Base-by-base conservation (phyloP, 2,329 filamentous ascomycete species). In the Stagonosporopsis chrysanthemi region DNA sequence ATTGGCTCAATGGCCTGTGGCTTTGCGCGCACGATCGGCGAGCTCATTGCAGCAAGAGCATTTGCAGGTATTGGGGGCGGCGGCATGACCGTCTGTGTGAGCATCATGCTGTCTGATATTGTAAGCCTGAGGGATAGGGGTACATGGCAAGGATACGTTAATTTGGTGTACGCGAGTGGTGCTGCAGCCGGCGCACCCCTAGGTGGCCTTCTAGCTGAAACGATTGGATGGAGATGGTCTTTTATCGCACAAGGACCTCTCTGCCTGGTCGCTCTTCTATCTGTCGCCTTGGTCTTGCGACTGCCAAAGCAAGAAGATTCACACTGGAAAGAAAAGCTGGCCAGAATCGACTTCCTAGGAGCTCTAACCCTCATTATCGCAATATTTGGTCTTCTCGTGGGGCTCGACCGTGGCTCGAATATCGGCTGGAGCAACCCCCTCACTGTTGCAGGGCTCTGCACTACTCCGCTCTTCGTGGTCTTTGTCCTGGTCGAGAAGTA, bases 141-240 rank as follows among this genome's bases (percentile, higher is more conserved):
- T 2, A 80, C 88, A 9, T 93, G 88, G 87, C 90, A 92, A 73
- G 90, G 89, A 6, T 80, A 87, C 58, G 81, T 91, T 68, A 93
- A 92, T 72, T 83, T 92, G 60, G 82, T 92, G 45, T 92, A 84
- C 66, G 88, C 88, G 0, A 76, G 81, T 17, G 90, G 90, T n/a
- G 84, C 88, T 3, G 85, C 86, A 5, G 81, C 83, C 5, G 90
- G 90, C 2, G 90, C 87, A 4, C 89, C 90, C 0, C 63, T 94
- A 0, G 90, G 84, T 15, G 90, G 90, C 2, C 72, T 90, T 6
- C 74, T 92, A n/a, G 85, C 89, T 0, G 90, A 92, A 72, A 85
- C 82, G 4, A 82, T 92, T 48, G 89, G 90, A 31, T 92, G 90
- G 90, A 80, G 90, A 63, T 92, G 89, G 88, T 84, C 89, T 0